A percentile compares a stretch with the other conserved stretches of the same genome.
These are phyloP conservation scores for Phytophthora meadii DNA, from an alignment of 352 stramenopile genomes.

Conservation along the genomic window DNA sequence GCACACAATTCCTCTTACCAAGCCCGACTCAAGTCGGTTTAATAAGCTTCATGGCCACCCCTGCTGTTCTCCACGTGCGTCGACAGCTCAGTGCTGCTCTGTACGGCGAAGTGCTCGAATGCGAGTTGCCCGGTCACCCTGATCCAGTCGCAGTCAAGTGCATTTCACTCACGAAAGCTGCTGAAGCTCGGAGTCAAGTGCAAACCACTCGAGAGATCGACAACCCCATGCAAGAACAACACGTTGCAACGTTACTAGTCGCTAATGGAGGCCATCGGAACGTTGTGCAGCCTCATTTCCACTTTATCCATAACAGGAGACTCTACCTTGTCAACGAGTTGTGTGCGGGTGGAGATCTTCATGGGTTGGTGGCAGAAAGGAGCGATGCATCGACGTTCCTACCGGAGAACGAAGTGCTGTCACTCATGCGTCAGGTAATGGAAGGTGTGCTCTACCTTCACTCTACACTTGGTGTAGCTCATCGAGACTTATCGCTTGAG, in stretches of 20 bases:
- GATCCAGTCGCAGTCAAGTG: constrained; percentile 40
- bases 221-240: constrained; percentile 36
- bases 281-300: constrained; percentile 36
- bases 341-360: constrained; percentile 56
- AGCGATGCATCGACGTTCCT: constrained; percentile 16
- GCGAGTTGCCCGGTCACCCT: constrained; percentile 14
- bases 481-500: constrained; percentile 61
- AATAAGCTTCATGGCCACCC: neutral
- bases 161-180: constrained; percentile 24
- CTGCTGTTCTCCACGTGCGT: constrained; percentile 19
- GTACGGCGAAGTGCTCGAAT: constrained; percentile 44
- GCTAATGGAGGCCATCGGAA: constrained; percentile 37
- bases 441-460: constrained; percentile 56
- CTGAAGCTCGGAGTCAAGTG: constrained; percentile 9
- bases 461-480: constrained; percentile 37
- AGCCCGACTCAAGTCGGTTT: neutral
- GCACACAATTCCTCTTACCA: neutral
- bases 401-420: constrained; percentile 35
- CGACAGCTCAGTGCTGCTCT: constrained; percentile 25
- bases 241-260: constrained; percentile 17
- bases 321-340: constrained; percentile 62
- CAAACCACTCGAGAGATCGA: constrained; percentile 24
- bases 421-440: constrained; percentile 48
- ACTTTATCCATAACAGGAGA: constrained; percentile 26
- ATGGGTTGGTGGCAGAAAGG: constrained; percentile 30